Conservation (phyloP, 139 green algal species). For the Mesotaenium endlicherianum region DNA sequence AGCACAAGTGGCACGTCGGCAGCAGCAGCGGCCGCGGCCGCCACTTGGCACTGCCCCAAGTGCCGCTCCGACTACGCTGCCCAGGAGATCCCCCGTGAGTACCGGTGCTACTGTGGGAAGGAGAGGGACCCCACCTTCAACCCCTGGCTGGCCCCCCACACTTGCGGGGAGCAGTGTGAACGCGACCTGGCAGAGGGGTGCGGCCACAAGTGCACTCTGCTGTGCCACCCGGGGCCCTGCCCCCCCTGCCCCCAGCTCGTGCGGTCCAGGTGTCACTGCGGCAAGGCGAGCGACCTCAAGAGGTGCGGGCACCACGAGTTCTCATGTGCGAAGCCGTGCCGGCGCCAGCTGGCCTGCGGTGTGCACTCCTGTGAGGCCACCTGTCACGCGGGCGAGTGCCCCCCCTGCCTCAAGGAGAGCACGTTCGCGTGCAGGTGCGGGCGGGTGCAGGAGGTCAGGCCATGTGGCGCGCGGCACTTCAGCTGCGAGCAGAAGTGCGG, state of each 20-base stretch:
- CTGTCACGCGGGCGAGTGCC: slow-evolving; percentile 37
- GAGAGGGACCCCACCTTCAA: slow-evolving; percentile 23
- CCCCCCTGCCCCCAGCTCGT: slow-evolving; percentile 49
- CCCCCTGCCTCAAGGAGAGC: slow-evolving; percentile 18
- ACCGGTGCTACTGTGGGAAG: slow-evolving; percentile 50
- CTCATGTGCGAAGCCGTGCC: slow-evolving; percentile 29
- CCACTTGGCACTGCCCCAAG: slow-evolving; percentile 50
- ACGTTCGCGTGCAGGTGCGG: slow-evolving; percentile 30
- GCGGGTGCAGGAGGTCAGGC: slow-evolving; percentile 1
- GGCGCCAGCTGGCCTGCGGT: slow-evolving; percentile 20
- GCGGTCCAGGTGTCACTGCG: slow-evolving; percentile 23
- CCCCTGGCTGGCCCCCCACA: slow-evolving; percentile 44
- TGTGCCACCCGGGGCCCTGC: slow-evolving; percentile 50
- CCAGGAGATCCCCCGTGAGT: slow-evolving; percentile 22
- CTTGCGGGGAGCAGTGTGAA: slow-evolving; percentile 37
- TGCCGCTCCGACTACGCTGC: slow-evolving; percentile 39
- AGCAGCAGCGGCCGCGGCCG: neutral
- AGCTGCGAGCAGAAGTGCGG: slow-evolving; percentile 27
- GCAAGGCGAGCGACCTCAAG: slow-evolving; percentile 3
- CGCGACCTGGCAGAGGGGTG: slow-evolving; percentile 15
- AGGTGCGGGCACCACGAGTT: slow-evolving; percentile 41
- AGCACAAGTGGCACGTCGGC: neutral
- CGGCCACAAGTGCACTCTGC: slow-evolving; percentile 40
- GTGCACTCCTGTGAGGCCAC: slow-evolving; percentile 26
- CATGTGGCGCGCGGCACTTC: slow-evolving; percentile 34